These are phyloP conservation scores for Novymonas esmeraldas DNA, from an alignment of 208 protist species.

Conservation along the genomic window DNA sequence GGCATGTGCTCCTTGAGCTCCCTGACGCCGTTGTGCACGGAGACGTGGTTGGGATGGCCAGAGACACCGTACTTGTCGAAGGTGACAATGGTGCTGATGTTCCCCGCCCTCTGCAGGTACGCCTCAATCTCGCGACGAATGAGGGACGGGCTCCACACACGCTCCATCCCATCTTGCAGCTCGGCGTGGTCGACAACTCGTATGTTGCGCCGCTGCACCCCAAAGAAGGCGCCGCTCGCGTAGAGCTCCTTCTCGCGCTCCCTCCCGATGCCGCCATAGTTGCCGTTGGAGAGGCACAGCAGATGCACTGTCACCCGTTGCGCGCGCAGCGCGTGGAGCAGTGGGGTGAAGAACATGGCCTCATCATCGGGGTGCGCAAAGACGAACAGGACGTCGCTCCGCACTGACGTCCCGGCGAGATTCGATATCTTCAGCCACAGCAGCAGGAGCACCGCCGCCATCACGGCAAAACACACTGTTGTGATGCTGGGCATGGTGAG, in stretches of 20 bases:
- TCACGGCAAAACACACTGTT: slow-evolving; percentile 7
- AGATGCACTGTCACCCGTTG: slow-evolving; percentile 68
- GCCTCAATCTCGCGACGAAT: slow-evolving; percentile 61
- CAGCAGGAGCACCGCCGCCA: slow-evolving; percentile 35
- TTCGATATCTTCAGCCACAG: slow-evolving; percentile 49
- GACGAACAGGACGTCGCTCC: slow-evolving; percentile 87
- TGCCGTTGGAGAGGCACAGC: slow-evolving; percentile 95
- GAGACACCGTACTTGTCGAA: slow-evolving; percentile 96
- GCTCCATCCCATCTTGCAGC: slow-evolving; percentile 89
- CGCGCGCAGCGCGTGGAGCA: slow-evolving; percentile 52
- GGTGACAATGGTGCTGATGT: slow-evolving; percentile 91
- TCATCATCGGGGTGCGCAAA: slow-evolving; percentile 94
- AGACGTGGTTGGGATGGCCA: slow-evolving; percentile 96
- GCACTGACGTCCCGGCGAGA: slow-evolving; percentile 28
- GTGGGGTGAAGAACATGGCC: slow-evolving; percentile 92
- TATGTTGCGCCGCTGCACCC: slow-evolving; percentile 49
- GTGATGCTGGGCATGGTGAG: slow-evolving; percentile 4
- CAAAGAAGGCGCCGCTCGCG: slow-evolving; percentile 77
- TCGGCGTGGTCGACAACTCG: slow-evolving; percentile 73
- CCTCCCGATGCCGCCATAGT: slow-evolving; percentile 76
- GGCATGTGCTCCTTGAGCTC: slow-evolving; percentile 67
- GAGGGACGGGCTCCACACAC: slow-evolving; percentile 57
- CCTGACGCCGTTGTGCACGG: slow-evolving; percentile 81
- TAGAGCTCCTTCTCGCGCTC: slow-evolving; percentile 88
- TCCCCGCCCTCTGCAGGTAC: slow-evolving; percentile 61